Evolutionary conservation across 2,329 filamentous ascomycete species (phyloP).

Genomic region (Aureobasidium sp.): DNA sequence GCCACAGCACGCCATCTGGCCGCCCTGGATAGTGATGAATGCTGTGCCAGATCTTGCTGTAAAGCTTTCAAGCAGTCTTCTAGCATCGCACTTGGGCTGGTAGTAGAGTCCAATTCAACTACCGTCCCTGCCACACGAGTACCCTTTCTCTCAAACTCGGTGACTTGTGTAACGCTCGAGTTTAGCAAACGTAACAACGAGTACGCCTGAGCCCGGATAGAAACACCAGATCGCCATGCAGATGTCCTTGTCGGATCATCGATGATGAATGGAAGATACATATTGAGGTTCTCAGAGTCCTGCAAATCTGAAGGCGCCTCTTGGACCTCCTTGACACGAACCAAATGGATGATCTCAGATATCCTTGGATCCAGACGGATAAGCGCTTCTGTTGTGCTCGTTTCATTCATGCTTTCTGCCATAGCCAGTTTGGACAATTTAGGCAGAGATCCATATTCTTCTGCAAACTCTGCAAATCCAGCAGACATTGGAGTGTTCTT

Average conservation of each 20-base stretch:
- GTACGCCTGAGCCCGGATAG: conserved; percentile 31
- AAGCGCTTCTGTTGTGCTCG: conserved; percentile 9
- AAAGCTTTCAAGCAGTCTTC: background rate
- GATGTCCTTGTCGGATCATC: conserved; percentile 36
- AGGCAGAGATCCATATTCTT: conserved; percentile 20
- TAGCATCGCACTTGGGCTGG: background rate
- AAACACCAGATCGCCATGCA: conserved; percentile 32
- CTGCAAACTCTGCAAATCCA: conserved; percentile 24
- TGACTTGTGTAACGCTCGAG: conserved; percentile 16
- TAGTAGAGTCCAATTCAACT: background rate
- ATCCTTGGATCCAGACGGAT: conserved; percentile 39
- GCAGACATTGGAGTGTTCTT: conserved; percentile 15
- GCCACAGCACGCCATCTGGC: conserved; percentile 14
- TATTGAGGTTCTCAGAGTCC: conserved; percentile 25
- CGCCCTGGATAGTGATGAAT: background rate
- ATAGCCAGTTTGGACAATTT: conserved; percentile 9
- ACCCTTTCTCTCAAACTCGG: conserved; percentile 33
- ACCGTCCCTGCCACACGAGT: conserved; percentile 15
- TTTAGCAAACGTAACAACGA: conserved; percentile 23
- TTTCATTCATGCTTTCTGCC: background rate
- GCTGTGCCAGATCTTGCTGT: background rate
- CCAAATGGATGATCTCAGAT: conserved; percentile 43
- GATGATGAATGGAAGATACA: conserved; percentile 59
- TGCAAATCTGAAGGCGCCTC: background rate
- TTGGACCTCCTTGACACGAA: conserved; percentile 22